These are phyloP conservation scores for Neurospora sp. DNA, from an alignment of 495 filamentous ascomycete species.

Conservation along the genomic window DNA sequence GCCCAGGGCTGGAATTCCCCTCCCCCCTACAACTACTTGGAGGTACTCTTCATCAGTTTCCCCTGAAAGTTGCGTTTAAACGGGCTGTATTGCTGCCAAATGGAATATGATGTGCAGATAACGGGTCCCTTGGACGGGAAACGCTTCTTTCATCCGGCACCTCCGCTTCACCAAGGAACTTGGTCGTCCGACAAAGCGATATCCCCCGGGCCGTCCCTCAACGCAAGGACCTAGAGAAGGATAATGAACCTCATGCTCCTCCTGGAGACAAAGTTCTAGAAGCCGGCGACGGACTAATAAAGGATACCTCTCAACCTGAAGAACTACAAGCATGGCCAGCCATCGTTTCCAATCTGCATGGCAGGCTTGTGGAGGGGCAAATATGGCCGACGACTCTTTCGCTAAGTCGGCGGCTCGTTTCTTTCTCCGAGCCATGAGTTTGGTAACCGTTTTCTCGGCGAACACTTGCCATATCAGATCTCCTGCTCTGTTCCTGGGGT, in stretches of 20 bases:
- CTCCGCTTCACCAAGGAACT: not conserved
- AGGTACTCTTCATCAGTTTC: not conserved
- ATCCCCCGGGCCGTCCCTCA: not conserved
- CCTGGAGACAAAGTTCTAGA: not conserved
- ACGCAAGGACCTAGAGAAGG: not conserved
- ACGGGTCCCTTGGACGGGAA: not conserved
- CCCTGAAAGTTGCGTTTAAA: not conserved
- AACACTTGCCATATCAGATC: not conserved
- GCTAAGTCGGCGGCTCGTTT: not conserved
- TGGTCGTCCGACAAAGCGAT: not conserved
- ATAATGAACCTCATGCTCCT: not conserved
- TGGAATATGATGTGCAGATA: not conserved
- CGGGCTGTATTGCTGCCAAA: not conserved
- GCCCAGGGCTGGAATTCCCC: not conserved
- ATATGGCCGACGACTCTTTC: not conserved
- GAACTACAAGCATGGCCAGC: not conserved
- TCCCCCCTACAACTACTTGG: not conserved
- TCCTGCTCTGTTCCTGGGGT: not conserved
- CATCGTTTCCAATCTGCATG: not conserved
- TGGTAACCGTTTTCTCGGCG: not conserved
- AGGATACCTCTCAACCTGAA: not conserved
- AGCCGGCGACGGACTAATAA: not conserved
- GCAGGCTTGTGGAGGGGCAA: not conserved
- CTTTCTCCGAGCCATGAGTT: not conserved
- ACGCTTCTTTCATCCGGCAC: not conserved